Evolutionary conservation across 2,329 filamentous ascomycete species (phyloP).

Genomic region (Epichloe glyceriae): DNA sequence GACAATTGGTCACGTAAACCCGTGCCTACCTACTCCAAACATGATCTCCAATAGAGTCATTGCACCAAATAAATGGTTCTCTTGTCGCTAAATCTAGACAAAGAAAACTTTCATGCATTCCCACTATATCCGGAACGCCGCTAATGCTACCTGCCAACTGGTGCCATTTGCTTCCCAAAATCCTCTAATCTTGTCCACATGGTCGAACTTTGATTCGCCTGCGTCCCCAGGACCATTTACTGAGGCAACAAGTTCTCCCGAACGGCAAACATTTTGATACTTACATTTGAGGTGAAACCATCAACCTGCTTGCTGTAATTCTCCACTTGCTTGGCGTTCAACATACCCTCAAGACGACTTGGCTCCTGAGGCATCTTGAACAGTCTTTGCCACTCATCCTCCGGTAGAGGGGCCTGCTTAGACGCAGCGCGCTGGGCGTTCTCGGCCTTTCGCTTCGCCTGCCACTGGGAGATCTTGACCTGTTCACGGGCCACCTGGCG

Average conservation of each 20-base stretch:
- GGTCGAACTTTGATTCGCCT: background rate
- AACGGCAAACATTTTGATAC: conserved; percentile 96
- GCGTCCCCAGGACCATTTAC: conserved; percentile 14
- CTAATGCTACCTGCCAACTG: conserved; percentile 26
- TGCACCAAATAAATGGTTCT: conserved; percentile 12
- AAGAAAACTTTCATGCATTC: conserved; percentile 22
- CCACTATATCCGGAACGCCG: conserved; percentile 27
- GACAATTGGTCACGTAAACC: too few species aligned
- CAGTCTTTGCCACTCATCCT: conserved; percentile 95
- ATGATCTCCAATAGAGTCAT: conserved; percentile 3
- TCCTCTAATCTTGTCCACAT: conserved; percentile 6
- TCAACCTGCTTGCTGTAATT: conserved; percentile 97
- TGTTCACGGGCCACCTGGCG: conserved; percentile 88
- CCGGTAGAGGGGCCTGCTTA: conserved; percentile 79
- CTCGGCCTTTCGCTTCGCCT: conserved; percentile 91
- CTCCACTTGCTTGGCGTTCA: conserved; percentile 92
- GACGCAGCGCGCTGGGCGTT: conserved; percentile 73
- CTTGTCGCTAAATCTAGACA: conserved; percentile 23
- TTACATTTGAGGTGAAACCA: conserved; percentile 83
- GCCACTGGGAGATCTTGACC: conserved; percentile 92
- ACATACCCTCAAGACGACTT: conserved; percentile 80
- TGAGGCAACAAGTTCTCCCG: conserved; percentile 55
- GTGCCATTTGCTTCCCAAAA: conserved; percentile 15
- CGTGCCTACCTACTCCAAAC: too few species aligned
- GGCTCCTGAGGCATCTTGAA: conserved; percentile 98